A percentile compares a stretch with the other conserved stretches of the same genome.
Conservation (phyloP, 495 filamentous ascomycete genomes). For the Aspergillus leporis region DNA sequence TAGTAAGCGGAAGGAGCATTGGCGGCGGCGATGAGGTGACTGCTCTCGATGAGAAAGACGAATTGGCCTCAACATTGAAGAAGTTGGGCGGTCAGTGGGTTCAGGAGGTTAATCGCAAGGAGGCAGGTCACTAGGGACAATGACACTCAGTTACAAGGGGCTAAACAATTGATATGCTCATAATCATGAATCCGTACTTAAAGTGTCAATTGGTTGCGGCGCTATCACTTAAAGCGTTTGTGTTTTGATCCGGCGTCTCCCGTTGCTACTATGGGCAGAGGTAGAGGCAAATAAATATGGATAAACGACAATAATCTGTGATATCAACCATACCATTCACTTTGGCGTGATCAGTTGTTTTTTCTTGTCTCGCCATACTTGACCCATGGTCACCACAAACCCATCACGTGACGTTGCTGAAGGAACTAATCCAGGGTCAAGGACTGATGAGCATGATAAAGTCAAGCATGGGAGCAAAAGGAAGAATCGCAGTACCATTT, state of each 20-base stretch:
- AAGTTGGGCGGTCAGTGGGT: slow-evolving; percentile 71
- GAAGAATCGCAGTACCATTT: not conserved
- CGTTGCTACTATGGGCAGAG: not conserved
- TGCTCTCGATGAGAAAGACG: slow-evolving; percentile 66
- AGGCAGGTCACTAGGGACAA: not conserved
- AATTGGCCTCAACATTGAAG: slow-evolving; percentile 69
- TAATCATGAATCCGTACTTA: not conserved
- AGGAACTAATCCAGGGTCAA: not conserved
- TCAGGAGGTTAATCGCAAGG: slow-evolving; percentile 44
- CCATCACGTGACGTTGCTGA: not conserved
- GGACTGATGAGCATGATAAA: no score
- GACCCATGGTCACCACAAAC: not conserved
- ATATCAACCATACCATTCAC: no score
- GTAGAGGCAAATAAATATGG: not conserved
- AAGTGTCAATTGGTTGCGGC: not conserved
- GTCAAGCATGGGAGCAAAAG: no score
- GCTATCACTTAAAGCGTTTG: not conserved
- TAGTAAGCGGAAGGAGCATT: slow-evolving; percentile 85
- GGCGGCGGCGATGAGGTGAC: slow-evolving; percentile 88
- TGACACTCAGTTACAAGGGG: not conserved
- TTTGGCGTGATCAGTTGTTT: not conserved
- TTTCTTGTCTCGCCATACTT: not conserved
- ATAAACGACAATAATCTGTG: not conserved
- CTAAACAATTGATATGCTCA: not conserved
- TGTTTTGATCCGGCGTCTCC: not conserved